Percentiles rank a stretch among this genome's conserved stretches.
These are phyloP conservation scores for Tricholoma bakamatsutake DNA, from an alignment of 768 basidiomycete species.

Conservation along the genomic window DNA sequence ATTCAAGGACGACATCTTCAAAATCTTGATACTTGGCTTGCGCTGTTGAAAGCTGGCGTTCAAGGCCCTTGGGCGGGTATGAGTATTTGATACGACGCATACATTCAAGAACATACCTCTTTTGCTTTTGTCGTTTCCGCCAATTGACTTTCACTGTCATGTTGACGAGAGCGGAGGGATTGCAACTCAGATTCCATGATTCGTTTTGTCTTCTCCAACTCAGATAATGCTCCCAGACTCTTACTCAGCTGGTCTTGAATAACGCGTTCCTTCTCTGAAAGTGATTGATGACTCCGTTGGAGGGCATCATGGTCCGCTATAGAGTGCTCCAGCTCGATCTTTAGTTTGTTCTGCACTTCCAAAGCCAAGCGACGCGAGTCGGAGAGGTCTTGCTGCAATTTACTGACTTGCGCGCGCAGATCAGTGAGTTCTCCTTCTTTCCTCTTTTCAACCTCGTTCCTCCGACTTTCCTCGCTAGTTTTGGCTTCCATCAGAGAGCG, in stretches of 20 bases:
- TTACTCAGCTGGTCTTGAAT: slow-evolving; percentile 46
- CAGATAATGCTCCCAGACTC: slow-evolving; percentile 41
- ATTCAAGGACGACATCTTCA: slow-evolving; percentile 81
- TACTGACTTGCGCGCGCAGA: slow-evolving; percentile 57
- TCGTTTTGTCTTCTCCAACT: slow-evolving; percentile 66
- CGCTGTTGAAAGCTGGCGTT: slow-evolving; percentile 67
- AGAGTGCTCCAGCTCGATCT: slow-evolving; percentile 66
- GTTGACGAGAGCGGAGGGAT: slow-evolving; percentile 59
- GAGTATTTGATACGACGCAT: slow-evolving; percentile 3
- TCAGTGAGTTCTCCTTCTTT: slow-evolving; percentile 78
- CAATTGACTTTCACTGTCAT: slow-evolving; percentile 60
- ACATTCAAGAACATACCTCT: slow-evolving; percentile 49
- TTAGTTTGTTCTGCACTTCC: slow-evolving; percentile 67
- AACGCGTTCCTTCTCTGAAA: slow-evolving; percentile 55
- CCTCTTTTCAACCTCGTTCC: slow-evolving; percentile 79
- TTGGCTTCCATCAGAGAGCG: slow-evolving; percentile 81
- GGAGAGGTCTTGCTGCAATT: slow-evolving; percentile 61
- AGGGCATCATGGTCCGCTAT: slow-evolving; percentile 55
- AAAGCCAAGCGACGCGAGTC: slow-evolving; percentile 55
- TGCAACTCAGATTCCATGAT: slow-evolving; percentile 68
- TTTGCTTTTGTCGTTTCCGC: slow-evolving; percentile 57
- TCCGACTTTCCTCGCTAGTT: slow-evolving; percentile 77
- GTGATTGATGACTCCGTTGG: slow-evolving; percentile 53
- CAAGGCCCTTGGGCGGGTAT: slow-evolving; percentile 47
- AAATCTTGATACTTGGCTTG: slow-evolving; percentile 78